Base-by-base conservation (phyloP, 306 rosid genomes). In the Canavalia gladiata region DNA sequence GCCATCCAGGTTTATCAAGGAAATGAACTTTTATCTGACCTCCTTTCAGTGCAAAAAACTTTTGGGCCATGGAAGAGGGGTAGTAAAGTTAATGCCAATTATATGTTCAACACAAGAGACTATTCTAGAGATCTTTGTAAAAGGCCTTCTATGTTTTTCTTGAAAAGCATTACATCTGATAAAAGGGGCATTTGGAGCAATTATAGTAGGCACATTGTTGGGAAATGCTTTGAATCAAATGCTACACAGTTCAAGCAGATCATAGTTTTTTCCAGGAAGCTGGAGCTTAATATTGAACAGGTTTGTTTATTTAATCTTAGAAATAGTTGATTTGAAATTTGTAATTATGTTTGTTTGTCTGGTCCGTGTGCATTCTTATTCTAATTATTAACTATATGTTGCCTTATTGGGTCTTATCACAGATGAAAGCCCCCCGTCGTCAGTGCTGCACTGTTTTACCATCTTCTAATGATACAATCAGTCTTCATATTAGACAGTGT, bases 391-490 rank as follows among this genome's bases (percentile, higher is more conserved):
- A 74, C 68, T 83, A 52, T 1, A 35, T 57, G 31, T 46, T 67
- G 60, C 67, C 52, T 75, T 83, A 62, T 66, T 74, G 12, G 56
- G 63, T 13, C 81, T 62, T 63, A 54, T 52, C 78, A 55, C 90
- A 92, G 97, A 87, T 90, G 88, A 91, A 90, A 87, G 94, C 99
- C 47, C 93, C 87, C 10, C 95, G 92, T 12, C 92, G 99, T 4
- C 92, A 89, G 45, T 95, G 97, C 86, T 93, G 97, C 78, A 58
- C 75, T 52, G 86, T 90, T 37, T 71, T 87, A 81, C 81, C 88
- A 10, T 49, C 82, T 75, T 77, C 83, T 55, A 86, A 84, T 57
- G 83, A 84, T 37, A 81, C 90, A 55, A 78, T 82, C 87, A 82
- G 77, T 68, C 84, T 93, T 78, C 87, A 84, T 59, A 74, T 91